phyloP scores from a whole-genome alignment of 2,329 filamentous ascomycete species.

The Phyllosticta citriasiana region DNA sequence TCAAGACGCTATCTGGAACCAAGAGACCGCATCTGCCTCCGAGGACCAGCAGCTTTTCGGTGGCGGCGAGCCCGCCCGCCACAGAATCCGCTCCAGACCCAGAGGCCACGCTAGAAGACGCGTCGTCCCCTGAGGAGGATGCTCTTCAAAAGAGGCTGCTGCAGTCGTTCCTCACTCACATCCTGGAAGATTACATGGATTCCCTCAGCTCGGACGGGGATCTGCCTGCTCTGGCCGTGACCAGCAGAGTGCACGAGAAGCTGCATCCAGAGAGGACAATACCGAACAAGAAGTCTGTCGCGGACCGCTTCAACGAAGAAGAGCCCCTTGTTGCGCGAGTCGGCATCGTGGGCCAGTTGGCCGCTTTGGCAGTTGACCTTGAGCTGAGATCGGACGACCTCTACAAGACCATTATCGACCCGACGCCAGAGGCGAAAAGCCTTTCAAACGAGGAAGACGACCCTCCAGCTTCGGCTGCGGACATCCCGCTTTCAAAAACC shows the following conservation, averaged over 20 bases:
- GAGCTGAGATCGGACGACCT: constrained; percentile 40
- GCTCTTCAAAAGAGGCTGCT: constrained; percentile 55
- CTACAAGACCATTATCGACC: constrained; percentile 32
- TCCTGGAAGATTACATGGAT: constrained; percentile 66
- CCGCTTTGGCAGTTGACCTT: constrained; percentile 54
- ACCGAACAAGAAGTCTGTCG: constrained; percentile 50
- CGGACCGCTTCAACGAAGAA: constrained; percentile 55
- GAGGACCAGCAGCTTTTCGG: constrained; percentile 43
- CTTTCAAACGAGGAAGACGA: constrained; percentile 44
- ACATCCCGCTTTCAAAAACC: constrained; percentile 47
- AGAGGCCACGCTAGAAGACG: constrained; percentile 40
- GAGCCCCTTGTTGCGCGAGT: constrained; percentile 52
- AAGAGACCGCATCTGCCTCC: constrained; percentile 56
- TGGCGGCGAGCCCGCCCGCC: constrained; percentile 13
- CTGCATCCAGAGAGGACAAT: constrained; percentile 56
- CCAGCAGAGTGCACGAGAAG: constrained; percentile 54
- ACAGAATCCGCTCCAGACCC: constrained; percentile 42
- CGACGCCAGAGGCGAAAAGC: constrained; percentile 29
- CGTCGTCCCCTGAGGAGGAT: constrained; percentile 43
- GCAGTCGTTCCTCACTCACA: constrained; percentile 67
- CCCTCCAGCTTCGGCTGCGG: constrained; percentile 40
- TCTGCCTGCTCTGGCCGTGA: constrained; percentile 41
- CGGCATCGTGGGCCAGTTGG: constrained; percentile 60
- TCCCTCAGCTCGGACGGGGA: constrained; percentile 34
- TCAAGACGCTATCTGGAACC: constrained; percentile 57